Evolutionary conservation across 202 grass and related monocot genomes (phyloP), one percentile per base, ranked within the genome.

Genomic region (Brachypodium distachyon): DNA sequence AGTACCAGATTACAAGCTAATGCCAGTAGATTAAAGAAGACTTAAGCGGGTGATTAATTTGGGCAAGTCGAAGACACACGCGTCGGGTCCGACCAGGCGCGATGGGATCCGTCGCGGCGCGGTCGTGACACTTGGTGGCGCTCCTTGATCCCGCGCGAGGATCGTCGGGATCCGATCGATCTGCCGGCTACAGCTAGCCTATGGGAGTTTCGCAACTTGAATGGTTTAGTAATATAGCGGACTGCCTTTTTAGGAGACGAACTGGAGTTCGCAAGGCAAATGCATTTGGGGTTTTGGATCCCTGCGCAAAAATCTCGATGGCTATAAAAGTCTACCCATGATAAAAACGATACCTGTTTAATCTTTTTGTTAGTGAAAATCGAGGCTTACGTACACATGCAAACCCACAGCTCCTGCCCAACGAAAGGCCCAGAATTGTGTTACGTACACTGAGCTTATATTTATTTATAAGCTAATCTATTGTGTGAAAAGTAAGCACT

Each of bases 71-170:
- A 71, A 41, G 46, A 51, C 73, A 71, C 85, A 88, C 86, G 81
- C 81, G 86, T 88, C 81, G 81, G 54, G 53, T 65, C 81, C 86
- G 86, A 88, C 86, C 86, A 88, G 47, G 46, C 10, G 86, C 76
- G 70, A 88, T 84, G 86, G 86, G 86, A 84, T 84, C 81, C 70
- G 86, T 84, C 23, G 86, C 46, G 2, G 81, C 42, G 76, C 76
- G 81, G 86, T 76, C 86, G 76, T 81, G 86, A 88, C 86, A 88
- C 76, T 72, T 81, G 85, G 61, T 79, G 43, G 19, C 21, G 26
- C 44, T 6, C 22, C 28, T 66, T 7, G 18, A 55, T 67, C 34
- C 42, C 42, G 22, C 64, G 51, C 52, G 0, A 2, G 12, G 33
- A n/a, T n/a, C n/a, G 28, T 61, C 56, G 56, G 61, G 33, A 68